A percentile compares a stretch with the other conserved stretches of the same genome.
phyloP scores from a whole-genome alignment of 345 rosid species.

The Salix viminalis region DNA sequence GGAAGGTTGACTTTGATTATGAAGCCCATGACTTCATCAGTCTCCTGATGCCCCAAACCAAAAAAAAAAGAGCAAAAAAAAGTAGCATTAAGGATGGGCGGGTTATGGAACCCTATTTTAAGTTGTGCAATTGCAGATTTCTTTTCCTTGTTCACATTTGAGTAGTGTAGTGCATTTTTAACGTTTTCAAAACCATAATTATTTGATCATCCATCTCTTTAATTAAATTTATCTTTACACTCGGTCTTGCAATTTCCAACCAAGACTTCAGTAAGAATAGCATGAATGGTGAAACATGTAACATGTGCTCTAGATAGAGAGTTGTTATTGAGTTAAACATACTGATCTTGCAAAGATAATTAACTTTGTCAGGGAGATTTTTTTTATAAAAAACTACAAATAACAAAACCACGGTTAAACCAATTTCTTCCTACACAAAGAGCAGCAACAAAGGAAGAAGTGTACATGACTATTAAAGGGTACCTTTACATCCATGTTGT shows the following conservation, averaged over 20 bases:
- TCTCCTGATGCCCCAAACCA: background rate
- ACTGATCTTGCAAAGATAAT: background rate
- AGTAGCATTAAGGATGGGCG: background rate
- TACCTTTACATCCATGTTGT: conserved; percentile 69
- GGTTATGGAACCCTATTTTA: background rate
- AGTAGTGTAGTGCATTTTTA: background rate
- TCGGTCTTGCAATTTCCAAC: background rate
- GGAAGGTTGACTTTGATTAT: background rate
- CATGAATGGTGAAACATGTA: background rate
- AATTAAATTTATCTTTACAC: background rate
- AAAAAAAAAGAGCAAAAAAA: background rate
- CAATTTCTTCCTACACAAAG: background rate
- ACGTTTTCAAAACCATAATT: background rate
- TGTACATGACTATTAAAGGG: background rate
- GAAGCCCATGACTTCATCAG: background rate
- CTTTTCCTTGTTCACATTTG: background rate
- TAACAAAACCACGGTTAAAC: background rate
- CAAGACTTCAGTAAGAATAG: background rate
- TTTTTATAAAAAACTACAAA: background rate
- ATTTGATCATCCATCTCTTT: background rate
- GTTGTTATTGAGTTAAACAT: background rate
- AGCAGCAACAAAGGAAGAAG: background rate
- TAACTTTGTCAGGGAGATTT: background rate
- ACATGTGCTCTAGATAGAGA: background rate
- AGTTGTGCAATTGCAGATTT: background rate